Evolutionary conservation across 208 protist species (phyloP), one percentile per base, ranked within the genome.

Genomic region (Acanthamoeba healyi): DNA sequence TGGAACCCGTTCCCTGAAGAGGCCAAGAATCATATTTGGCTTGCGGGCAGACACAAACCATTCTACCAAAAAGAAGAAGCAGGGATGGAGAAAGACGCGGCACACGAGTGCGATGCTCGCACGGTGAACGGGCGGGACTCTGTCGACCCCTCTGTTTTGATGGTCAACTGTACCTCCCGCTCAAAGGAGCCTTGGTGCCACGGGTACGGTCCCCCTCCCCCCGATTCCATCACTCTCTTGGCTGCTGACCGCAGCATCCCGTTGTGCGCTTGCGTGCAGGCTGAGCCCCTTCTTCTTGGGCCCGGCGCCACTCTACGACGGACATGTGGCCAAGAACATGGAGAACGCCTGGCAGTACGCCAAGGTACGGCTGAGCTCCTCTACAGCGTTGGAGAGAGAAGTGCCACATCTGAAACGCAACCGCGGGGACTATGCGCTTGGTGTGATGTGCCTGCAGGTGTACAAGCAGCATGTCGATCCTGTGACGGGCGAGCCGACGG

Each of bases 341-440:
- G 92, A 94, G 70, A 94, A 94, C 42, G 93, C 93, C 34, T 94
- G 93, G 93, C 93, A 94, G 36, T 94, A 94, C 40, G 0, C 88
- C 81, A 94, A 94, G 54, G 93, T 94, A n/a, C 46, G 86, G 51
- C 17, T 26, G 32, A 12, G 36, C 61, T 49, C 24, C 46, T n/a
- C n/a, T n/a, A n/a, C n/a, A n/a, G n/a, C n/a, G n/a, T n/a, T n/a
- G n/a, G n/a, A n/a, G n/a, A n/a, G n/a, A n/a, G n/a, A n/a, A n/a
- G n/a, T n/a, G n/a, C n/a, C n/a, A n/a, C n/a, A n/a, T n/a, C n/a
- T n/a, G n/a, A n/a, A n/a, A n/a, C n/a, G n/a, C n/a, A n/a, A n/a
- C n/a, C n/a, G n/a, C n/a, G n/a, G n/a, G n/a, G n/a, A n/a, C n/a
- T n/a, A n/a, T n/a, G n/a, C n/a, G n/a, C n/a, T n/a, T n/a, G n/a